phyloP scores from a whole-genome alignment of 2,329 filamentous ascomycete species.

The Exophiala aquamarina region DNA sequence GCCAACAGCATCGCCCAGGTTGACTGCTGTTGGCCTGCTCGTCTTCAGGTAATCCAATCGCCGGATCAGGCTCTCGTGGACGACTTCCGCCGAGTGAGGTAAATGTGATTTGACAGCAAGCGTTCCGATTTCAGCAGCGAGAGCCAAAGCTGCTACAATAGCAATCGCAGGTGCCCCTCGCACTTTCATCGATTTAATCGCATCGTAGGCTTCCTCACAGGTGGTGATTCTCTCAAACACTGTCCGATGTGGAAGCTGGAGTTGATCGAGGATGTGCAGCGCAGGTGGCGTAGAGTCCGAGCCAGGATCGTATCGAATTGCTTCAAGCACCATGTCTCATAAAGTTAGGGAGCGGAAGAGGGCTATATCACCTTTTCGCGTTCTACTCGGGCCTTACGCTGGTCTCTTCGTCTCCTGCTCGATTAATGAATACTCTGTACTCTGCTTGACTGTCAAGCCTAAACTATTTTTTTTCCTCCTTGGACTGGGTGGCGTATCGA shows the following conservation, averaged over 20 bases:
- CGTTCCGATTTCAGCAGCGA: conserved; percentile 77
- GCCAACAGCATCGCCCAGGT: conserved; percentile 83
- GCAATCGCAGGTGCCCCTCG: conserved; percentile 89
- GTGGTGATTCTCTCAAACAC: conserved; percentile 56
- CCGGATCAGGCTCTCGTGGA: conserved; percentile 63
- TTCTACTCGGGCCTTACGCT: no score
- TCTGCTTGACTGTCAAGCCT: no score
- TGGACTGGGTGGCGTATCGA: no score
- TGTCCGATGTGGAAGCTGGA: conserved; percentile 61
- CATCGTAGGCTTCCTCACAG: conserved; percentile 63
- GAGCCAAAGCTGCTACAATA: conserved; percentile 87
- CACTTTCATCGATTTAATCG: conserved; percentile 65
- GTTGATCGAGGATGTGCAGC: conserved; percentile 63
- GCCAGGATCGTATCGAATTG: conserved; percentile 60
- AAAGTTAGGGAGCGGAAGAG: no score
- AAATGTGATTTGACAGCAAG: conserved; percentile 37
- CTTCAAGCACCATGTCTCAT: conserved; percentile 52
- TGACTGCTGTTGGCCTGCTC: conserved; percentile 91
- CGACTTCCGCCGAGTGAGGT: conserved; percentile 56
- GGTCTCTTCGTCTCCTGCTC: no score
- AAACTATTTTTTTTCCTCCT: no score
- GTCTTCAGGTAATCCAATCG: conserved; percentile 84
- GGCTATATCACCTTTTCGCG: no score
- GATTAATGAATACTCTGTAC: no score
- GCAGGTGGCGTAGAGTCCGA: conserved; percentile 28